Evolutionary conservation across 352 stramenopile genomes (phyloP).

Genomic region (Pythium folliculosum): DNA sequence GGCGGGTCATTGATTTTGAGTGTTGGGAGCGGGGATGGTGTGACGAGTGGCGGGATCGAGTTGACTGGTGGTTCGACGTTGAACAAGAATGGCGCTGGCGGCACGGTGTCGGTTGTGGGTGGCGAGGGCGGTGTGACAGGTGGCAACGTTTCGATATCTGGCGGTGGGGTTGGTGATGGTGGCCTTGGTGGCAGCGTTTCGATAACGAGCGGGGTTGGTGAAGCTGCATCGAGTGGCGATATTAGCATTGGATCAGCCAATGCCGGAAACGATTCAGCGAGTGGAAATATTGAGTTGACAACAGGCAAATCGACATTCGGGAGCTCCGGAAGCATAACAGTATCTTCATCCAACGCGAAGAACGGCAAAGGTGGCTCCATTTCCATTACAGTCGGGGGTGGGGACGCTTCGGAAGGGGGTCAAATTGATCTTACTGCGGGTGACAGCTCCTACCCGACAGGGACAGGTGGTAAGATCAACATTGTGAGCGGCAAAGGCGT

Average conservation of each 20-base stretch:
- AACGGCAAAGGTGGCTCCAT: slow-evolving; percentile 33
- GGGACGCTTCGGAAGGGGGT: slow-evolving; percentile 18
- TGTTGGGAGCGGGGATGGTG: slow-evolving; percentile 12
- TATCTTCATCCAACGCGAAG: slow-evolving; percentile 26
- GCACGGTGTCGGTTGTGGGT: slow-evolving; percentile 15
- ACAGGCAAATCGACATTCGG: slow-evolving; percentile 29
- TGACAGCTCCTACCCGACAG: slow-evolving; percentile 17
- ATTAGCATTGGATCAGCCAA: slow-evolving; percentile 29
- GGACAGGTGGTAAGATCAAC: slow-evolving; percentile 24
- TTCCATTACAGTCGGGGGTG: slow-evolving; percentile 26
- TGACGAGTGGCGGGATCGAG: slow-evolving; percentile 13
- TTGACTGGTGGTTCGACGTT: slow-evolving; percentile 20
- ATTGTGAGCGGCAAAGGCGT: slow-evolving; percentile 7
- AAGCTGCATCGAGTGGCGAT: slow-evolving; percentile 26
- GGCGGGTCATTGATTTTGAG: slow-evolving; percentile 10
- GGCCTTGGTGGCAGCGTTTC: slow-evolving; percentile 28
- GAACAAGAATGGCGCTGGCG: slow-evolving; percentile 11
- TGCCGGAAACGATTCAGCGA: slow-evolving; percentile 24
- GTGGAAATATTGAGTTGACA: slow-evolving; percentile 30
- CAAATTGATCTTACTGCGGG: slow-evolving; percentile 31
- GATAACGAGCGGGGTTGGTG: slow-evolving; percentile 28
- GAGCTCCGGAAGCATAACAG: slow-evolving; percentile 33
- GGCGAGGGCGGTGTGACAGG: slow-evolving; percentile 14
- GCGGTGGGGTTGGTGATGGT: slow-evolving; percentile 16
- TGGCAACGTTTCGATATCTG: slow-evolving; percentile 27